phyloP scores from a whole-genome alignment of 768 basidiomycete species.

The Psilocybe cyanescens region DNA sequence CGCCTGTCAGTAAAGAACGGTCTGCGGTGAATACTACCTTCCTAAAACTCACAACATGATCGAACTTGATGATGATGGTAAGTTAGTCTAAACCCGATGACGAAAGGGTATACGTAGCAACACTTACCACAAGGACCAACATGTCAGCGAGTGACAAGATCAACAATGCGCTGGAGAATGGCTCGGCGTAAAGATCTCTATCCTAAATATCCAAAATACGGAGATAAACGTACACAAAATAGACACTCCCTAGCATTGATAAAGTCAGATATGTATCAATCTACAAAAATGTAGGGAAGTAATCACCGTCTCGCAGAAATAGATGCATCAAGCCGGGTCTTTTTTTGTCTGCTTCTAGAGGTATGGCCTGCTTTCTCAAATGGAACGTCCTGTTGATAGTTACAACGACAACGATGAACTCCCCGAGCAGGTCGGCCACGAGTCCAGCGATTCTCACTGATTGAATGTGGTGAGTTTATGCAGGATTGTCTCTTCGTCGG shows the following conservation, averaged over 20 bases:
- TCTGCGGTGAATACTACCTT: background rate
- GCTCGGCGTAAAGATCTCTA: background rate
- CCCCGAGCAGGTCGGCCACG: conserved; percentile 30
- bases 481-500: background rate
- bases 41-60: conserved; percentile 17
- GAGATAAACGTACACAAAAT: conserved; percentile 27
- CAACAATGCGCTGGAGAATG: conserved; percentile 24
- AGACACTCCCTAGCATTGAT: conserved; percentile 20
- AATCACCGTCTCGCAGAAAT: conserved; percentile 28
- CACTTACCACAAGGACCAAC: conserved; percentile 33
- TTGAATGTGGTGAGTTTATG: background rate
- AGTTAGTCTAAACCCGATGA: background rate
- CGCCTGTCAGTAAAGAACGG: background rate
- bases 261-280: background rate
- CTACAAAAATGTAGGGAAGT: background rate
- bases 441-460: conserved; percentile 33
- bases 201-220: background rate
- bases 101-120: background rate
- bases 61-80: conserved; percentile 10
- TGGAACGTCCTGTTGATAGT: conserved; percentile 30
- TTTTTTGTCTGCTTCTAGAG: conserved; percentile 19
- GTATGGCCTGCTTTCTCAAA: conserved; percentile 24
- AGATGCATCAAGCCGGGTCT: conserved; percentile 27
- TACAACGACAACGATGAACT: conserved; percentile 32
- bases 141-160: conserved; percentile 35